A percentile compares a stretch with the other conserved stretches of the same genome.
Conservation (phyloP, 2,329 filamentous ascomycete species). For the Aspergillus fumigatus region DNA sequence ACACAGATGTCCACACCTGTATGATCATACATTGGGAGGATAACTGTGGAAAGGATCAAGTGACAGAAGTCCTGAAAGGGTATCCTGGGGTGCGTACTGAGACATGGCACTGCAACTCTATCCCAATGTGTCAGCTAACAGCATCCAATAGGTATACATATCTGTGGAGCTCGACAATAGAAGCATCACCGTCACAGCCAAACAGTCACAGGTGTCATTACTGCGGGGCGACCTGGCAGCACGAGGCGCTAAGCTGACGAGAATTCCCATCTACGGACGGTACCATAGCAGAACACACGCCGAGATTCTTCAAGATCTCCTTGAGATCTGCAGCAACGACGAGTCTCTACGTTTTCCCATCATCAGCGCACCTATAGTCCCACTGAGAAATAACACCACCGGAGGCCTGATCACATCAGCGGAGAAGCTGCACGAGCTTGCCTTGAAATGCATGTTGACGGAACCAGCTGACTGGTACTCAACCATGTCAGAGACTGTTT, state of each 20-base stretch:
- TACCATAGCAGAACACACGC: background rate
- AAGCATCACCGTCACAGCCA: background rate
- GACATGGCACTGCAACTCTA: background rate
- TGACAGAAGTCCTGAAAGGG: background rate
- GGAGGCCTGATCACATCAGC: background rate
- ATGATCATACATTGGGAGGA: conserved; percentile 1
- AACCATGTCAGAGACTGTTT: background rate
- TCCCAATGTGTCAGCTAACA: background rate
- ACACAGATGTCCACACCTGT: background rate
- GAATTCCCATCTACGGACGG: background rate
- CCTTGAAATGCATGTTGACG: background rate
- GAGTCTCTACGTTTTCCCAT: background rate
- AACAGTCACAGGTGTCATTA: background rate
- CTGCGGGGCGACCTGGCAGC: background rate
- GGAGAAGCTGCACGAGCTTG: background rate
- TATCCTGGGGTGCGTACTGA: background rate
- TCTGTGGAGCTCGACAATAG: conserved; percentile 1
- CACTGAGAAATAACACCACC: background rate
- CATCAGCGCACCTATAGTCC: background rate
- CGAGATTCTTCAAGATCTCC: background rate
- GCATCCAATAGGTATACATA: background rate
- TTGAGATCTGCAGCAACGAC: background rate
- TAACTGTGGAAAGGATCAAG: background rate
- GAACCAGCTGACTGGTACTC: background rate
- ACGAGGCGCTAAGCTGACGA: background rate